Evolutionary conservation across 805 yeast genomes (phyloP).

Genomic region (Candida sonorensis): DNA sequence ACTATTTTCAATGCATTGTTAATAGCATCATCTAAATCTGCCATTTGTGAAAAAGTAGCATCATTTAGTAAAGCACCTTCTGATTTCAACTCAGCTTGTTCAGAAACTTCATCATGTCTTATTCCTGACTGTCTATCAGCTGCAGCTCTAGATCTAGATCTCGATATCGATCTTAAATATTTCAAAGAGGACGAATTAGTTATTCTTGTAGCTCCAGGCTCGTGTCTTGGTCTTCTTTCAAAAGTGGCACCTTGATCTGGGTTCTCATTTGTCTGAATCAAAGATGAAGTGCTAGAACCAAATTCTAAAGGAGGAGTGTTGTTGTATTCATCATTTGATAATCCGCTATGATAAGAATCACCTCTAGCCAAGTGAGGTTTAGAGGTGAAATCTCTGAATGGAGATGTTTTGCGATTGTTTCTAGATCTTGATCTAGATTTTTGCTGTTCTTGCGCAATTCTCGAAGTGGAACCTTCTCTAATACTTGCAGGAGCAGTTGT

Average conservation of each 20-base stretch:
- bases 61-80: slow-evolving; percentile 53
- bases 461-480: slow-evolving; percentile 35
- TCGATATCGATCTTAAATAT: slow-evolving; percentile 58
- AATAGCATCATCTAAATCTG: slow-evolving; percentile 43
- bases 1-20: slow-evolving; percentile 36
- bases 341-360: slow-evolving; percentile 62
- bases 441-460: slow-evolving; percentile 14
- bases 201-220: slow-evolving; percentile 25
- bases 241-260: too few species aligned
- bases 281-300: slow-evolving; percentile 4
- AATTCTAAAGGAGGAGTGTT: slow-evolving; percentile 32
- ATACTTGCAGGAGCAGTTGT: slow-evolving; percentile 40
- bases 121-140: slow-evolving; percentile 19
- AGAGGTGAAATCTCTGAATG: slow-evolving; percentile 21
- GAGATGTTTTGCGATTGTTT: slow-evolving; percentile 12
- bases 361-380: slow-evolving; percentile 72
- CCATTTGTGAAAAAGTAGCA: slow-evolving; percentile 42
- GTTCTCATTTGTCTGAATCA: background rate
- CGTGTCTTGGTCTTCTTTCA: slow-evolving; percentile 35
- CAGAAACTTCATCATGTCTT: too few species aligned
- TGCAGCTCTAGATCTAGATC: slow-evolving; percentile 52
- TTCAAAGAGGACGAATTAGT: slow-evolving; percentile 35
- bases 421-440: slow-evolving; percentile 16
- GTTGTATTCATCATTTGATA: slow-evolving; percentile 32
- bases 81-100: slow-evolving; percentile 37